A percentile compares a stretch with the other conserved stretches of the same genome.
Conservation (phyloP, 805 yeast species). For the Wickerhamia fluorescens region DNA sequence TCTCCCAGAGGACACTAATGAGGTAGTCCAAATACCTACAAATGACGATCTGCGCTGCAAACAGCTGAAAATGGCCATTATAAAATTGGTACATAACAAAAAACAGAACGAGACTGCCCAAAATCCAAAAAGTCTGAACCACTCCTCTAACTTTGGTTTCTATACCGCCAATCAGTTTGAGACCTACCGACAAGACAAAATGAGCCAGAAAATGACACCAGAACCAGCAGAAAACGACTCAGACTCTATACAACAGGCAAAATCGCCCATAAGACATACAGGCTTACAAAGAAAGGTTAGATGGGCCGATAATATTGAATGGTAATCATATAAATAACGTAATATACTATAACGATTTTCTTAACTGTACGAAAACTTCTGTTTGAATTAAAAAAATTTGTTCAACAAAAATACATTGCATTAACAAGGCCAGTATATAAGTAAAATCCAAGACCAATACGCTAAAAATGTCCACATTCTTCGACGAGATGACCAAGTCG, state of each 20-base stretch:
- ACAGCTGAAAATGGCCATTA: slow-evolving; percentile 33
- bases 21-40: slow-evolving; percentile 54
- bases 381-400: background rate
- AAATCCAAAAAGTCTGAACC: background rate
- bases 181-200: slow-evolving; percentile 1
- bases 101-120: background rate
- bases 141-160: slow-evolving; percentile 2
- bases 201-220: background rate
- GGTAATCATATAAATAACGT: slow-evolving; percentile 3
- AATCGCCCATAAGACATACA: slow-evolving; percentile 14
- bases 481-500: slow-evolving; percentile 68
- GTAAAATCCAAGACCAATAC: no score
- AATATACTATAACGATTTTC: background rate
- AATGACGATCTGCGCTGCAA: slow-evolving; percentile 17
- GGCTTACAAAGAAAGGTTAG: slow-evolving; percentile 12
- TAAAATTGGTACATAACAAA: slow-evolving; percentile 22
- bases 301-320: slow-evolving; percentile 8
- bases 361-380: background rate
- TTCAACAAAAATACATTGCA: background rate
- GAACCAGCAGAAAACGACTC: slow-evolving; percentile 1
- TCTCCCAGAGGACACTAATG: slow-evolving; percentile 50
- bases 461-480: no score
- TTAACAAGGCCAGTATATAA: no score
- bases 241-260: no score
- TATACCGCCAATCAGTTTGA: slow-evolving; percentile 3